Base-by-base conservation (phyloP, 2,329 filamentous ascomycete species). In the Daldinia sp. region DNA sequence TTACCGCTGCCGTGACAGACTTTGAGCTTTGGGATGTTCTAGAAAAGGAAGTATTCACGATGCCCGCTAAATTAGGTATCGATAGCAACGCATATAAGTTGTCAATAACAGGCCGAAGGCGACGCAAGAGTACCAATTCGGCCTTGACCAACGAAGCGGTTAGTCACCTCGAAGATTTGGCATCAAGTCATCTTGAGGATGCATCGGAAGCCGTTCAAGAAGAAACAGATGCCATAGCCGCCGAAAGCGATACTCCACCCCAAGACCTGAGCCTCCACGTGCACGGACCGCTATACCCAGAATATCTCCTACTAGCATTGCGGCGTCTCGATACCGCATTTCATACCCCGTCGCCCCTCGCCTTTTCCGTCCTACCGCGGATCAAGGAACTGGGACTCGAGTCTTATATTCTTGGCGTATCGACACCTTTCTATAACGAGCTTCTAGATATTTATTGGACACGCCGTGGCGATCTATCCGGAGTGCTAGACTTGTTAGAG, bases 371-470 rank as follows among this genome's bases (percentile, higher is more conserved):
- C 23, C 79, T 94, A 0, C 89, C 90, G 0, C 83, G 85, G 6
- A 79, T 93, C 69, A 91, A 90, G 72, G 80, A 83, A 43, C 80
- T 92, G 0, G 90, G 91, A 1, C 82, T 90, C 1, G 84, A 86
- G 1, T 90, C 89, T 0, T 92, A 90, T 71, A 87, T 92, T 5
- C 82, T 94, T 0, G 91, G 90, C 48, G 88, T 86, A 4, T 88
- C 87, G 15, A 90, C 90, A 0, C 79, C 83, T 0, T 85, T 94
- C 39, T 94, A 91, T 79, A 88, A 90, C 72, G 81, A 86, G 49
- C 81, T 93, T 30, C 80, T 92, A 21, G 76, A 80, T 11, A 82
- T 89, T 19, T 80, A 87, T 57, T 92, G 89, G 86, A 75, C 78
- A 30, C 83, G 85, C 9, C 85, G 86, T 65, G 82, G 85, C 19